Conservation (phyloP, 2,329 filamentous ascomycete genomes). For the Paradendryphiella salina region DNA sequence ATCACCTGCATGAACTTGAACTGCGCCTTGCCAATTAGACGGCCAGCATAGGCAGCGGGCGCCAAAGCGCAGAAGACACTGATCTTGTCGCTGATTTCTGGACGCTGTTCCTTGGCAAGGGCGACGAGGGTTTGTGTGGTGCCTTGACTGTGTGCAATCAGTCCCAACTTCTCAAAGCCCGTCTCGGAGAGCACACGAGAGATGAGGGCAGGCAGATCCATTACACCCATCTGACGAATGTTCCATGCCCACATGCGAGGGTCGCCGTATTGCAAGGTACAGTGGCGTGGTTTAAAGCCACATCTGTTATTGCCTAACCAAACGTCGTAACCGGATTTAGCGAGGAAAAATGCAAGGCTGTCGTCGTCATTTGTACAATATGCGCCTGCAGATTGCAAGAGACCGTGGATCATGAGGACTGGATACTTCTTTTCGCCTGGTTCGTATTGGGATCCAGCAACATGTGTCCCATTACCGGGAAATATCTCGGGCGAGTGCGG, state of each 20-base stretch:
- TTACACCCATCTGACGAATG: slow-evolving; percentile 87
- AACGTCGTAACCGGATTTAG: slow-evolving; percentile 89
- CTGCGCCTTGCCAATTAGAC: slow-evolving; percentile 81
- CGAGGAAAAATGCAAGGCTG: slow-evolving; percentile 87
- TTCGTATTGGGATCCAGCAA: slow-evolving; percentile 33
- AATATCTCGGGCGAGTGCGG: slow-evolving; percentile 67
- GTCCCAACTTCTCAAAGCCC: slow-evolving; percentile 77
- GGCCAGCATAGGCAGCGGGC: slow-evolving; percentile 86
- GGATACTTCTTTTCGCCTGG: slow-evolving; percentile 69
- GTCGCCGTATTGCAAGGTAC: slow-evolving; percentile 69
- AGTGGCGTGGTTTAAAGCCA: slow-evolving; percentile 78
- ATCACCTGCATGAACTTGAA: slow-evolving; percentile 90
- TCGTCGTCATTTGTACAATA: slow-evolving; percentile 91
- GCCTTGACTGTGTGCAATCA: slow-evolving; percentile 88
- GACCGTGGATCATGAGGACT: slow-evolving; percentile 82
- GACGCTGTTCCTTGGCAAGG: slow-evolving; percentile 84
- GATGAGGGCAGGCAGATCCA: slow-evolving; percentile 81
- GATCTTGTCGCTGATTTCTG: slow-evolving; percentile 78
- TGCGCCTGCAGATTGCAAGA: slow-evolving; percentile 84
- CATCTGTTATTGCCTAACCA: slow-evolving; percentile 96
- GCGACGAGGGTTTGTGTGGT: slow-evolving; percentile 88
- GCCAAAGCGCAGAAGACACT: slow-evolving; percentile 90
- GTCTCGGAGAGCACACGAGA: slow-evolving; percentile 81
- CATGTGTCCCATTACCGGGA: slow-evolving; percentile 40
- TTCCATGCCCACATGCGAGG: slow-evolving; percentile 96